Conservation (phyloP, 306 rosid species). For the Pterocarpus santalinus region DNA sequence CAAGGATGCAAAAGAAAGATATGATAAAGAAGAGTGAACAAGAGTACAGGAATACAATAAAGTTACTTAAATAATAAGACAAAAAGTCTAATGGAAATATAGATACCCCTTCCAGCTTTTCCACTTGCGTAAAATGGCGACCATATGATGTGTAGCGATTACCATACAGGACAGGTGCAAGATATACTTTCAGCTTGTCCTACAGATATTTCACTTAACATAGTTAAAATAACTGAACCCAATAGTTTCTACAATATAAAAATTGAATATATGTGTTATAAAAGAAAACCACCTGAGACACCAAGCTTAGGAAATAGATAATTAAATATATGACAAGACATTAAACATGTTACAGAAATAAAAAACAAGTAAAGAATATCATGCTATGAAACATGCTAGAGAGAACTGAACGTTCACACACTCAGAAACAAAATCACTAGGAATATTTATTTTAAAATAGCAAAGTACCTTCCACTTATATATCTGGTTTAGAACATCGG, state of each 20-base stretch:
- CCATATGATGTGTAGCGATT: conserved; percentile 94
- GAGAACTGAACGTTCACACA: conserved; percentile 31
- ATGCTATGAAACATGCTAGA: conserved; percentile 9
- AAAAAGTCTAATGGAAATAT: conserved; percentile 32
- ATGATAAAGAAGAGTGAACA: not conserved
- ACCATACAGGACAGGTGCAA: conserved; percentile 82
- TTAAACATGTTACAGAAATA: not conserved
- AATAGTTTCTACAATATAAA: conserved; percentile 13
- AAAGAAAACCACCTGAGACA: not conserved
- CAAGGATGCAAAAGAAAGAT: not conserved
- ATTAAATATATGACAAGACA: conserved; percentile 29
- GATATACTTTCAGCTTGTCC: conserved; percentile 79
- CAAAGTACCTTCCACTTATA: conserved; percentile 84
- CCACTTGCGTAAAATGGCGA: conserved; percentile 89
- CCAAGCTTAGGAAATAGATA: conserved; percentile 5
- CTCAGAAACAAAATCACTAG: conserved; percentile 1
- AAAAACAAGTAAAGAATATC: not conserved
- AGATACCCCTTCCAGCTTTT: conserved; percentile 87
- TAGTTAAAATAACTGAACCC: conserved; percentile 29
- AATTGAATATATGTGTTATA: conserved; percentile 13
- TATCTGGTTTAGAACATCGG: conserved; percentile 69
- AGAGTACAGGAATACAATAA: conserved; percentile 10
- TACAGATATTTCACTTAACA: conserved; percentile 53
- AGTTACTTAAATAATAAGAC: conserved; percentile 31
- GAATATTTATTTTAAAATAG: conserved; percentile 27